These are phyloP conservation scores for Fusarium incarnatum DNA, from an alignment of 2,329 filamentous ascomycete species.

Conservation along the genomic window DNA sequence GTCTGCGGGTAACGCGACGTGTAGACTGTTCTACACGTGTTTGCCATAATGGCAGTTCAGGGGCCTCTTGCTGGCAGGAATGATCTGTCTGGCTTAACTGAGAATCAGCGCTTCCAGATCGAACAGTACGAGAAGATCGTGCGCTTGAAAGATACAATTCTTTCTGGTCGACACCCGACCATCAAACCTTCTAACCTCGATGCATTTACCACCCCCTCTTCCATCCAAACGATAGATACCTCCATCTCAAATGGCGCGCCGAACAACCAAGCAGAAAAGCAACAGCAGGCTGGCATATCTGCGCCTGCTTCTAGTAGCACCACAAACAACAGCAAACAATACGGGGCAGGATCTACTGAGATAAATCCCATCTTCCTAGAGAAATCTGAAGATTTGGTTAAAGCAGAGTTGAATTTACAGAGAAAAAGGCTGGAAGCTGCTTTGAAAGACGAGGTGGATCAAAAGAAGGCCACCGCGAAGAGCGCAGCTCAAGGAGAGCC, in stretches of 20 bases:
- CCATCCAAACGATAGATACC: conserved; percentile 40
- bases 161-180: conserved; percentile 78
- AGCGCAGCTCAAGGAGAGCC: conserved; percentile 59
- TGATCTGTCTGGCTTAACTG: conserved; percentile 49
- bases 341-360: conserved; percentile 68
- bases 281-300: conserved; percentile 44
- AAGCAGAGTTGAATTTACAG: conserved; percentile 83
- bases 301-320: conserved; percentile 37
- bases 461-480: conserved; percentile 61
- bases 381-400: conserved; percentile 86
- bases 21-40: conserved; percentile 31
- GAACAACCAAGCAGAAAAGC: conserved; percentile 45
- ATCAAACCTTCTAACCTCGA: conserved; percentile 64
- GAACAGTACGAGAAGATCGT: conserved; percentile 83
- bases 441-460: conserved; percentile 81
- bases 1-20: conserved; percentile 38
- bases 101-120: conserved; percentile 67
- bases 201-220: conserved; percentile 36
- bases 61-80: conserved; percentile 28
- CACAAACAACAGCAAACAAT: conserved; percentile 51
- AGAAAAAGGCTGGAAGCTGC: conserved; percentile 83
- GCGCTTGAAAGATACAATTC: conserved; percentile 81
- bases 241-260: conserved; percentile 29
- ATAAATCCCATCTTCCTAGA: conserved; percentile 86
- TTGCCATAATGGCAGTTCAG: conserved; percentile 45